Conservation (phyloP, 176 grass and related monocot genomes). For the Thalia dealbata region DNA sequence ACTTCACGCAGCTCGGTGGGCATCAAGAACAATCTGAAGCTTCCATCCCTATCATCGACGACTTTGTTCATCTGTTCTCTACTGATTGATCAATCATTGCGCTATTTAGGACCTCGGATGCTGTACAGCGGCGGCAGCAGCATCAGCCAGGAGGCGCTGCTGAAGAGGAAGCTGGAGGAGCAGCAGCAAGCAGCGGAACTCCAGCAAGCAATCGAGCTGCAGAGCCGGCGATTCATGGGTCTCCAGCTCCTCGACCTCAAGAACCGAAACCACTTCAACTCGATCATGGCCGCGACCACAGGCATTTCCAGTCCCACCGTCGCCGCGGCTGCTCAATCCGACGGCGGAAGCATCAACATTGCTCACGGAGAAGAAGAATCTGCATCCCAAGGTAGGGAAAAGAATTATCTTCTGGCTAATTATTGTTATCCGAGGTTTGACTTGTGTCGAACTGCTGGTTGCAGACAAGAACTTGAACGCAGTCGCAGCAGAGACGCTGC, state of each 20-base stretch:
- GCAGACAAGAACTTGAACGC: constrained; percentile 37
- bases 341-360: constrained; percentile 9
- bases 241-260: constrained; percentile 51
- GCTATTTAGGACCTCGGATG: constrained; percentile 40
- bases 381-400: constrained; percentile 32
- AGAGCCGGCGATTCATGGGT: constrained; percentile 47
- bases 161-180: constrained; percentile 63
- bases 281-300: background rate
- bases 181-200: constrained; percentile 53
- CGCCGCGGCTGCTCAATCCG: constrained; percentile 1
- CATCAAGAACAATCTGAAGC: background rate
- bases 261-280: constrained; percentile 26
- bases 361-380: constrained; percentile 31
- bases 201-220: constrained; percentile 62
- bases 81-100: background rate
- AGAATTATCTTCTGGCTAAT: constrained; percentile 1
- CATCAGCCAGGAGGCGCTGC: constrained; percentile 39
- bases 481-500: constrained; percentile 12
- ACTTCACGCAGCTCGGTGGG: constrained; percentile 52
- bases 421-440: constrained; percentile 10
- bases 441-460: constrained; percentile 20
- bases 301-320: constrained; percentile 11
- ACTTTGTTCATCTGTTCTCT: background rate
- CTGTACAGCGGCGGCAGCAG: constrained; percentile 20
- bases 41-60: background rate